A percentile compares a stretch with the other conserved stretches of the same genome.
Evolutionary conservation across 345 rosid species (phyloP).

Genomic region (Syzygium jambos): DNA sequence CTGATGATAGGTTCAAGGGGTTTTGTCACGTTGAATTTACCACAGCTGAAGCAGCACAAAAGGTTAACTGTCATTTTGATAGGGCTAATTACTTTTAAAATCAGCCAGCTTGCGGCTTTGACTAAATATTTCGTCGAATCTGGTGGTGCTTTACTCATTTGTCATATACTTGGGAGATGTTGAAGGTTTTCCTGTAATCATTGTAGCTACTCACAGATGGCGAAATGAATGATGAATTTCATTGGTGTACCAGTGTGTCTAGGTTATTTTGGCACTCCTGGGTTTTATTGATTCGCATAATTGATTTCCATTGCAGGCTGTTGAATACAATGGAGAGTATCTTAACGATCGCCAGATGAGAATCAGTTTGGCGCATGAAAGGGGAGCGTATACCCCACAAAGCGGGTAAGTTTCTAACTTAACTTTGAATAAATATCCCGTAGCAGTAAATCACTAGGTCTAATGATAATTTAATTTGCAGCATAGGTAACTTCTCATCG

Average conservation of each 20-base stretch:
- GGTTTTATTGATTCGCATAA: background rate
- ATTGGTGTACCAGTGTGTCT: background rate
- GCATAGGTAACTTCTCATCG: conserved; percentile 34
- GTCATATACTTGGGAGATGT: background rate
- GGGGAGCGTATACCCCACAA: conserved; percentile 58
- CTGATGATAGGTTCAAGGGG: conserved; percentile 54
- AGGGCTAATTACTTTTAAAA: background rate
- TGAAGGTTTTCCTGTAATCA: background rate
- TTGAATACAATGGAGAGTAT: conserved; percentile 40
- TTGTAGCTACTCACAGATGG: background rate
- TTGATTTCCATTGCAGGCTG: conserved; percentile 33
- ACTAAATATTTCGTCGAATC: background rate
- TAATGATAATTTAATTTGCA: conserved; percentile 8
- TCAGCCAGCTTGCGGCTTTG: background rate
- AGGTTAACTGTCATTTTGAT: conserved; percentile 19
- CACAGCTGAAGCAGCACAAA: conserved; percentile 53
- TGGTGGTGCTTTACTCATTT: background rate
- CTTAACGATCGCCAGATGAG: conserved; percentile 44
- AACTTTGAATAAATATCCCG: background rate
- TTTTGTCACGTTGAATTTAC: conserved; percentile 85
- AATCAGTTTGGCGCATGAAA: conserved; percentile 67
- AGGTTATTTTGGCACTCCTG: background rate
- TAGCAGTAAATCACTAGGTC: background rate
- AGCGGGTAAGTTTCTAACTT: conserved; percentile 34
- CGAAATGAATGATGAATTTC: background rate